phyloP scores from a whole-genome alignment of 306 rosid species.

The Crotalaria pallida region DNA sequence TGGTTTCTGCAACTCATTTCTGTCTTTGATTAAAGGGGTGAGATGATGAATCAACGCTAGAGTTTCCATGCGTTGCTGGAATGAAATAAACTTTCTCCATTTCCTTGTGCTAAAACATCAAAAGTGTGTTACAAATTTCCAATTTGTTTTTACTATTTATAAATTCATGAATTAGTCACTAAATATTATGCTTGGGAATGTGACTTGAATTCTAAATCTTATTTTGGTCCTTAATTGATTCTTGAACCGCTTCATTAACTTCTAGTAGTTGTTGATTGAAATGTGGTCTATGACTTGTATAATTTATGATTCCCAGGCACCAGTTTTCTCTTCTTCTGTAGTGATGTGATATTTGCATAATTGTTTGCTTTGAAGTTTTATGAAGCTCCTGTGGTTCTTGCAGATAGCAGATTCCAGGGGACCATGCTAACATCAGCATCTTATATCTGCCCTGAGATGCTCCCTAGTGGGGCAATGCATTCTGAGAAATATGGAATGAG shows the following conservation, averaged over 20 bases:
- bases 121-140: background rate
- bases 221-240: background rate
- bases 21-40: background rate
- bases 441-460: conserved; percentile 64
- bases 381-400: conserved; percentile 23
- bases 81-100: background rate
- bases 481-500: conserved; percentile 40
- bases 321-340: background rate
- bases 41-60: background rate
- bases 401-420: conserved; percentile 55
- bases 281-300: background rate
- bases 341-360: conserved; percentile 9
- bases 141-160: background rate
- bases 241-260: background rate
- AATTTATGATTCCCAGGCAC: background rate
- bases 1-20: background rate
- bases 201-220: background rate
- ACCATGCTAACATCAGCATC: conserved; percentile 41
- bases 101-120: background rate
- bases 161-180: background rate
- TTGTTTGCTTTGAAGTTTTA: background rate
- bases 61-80: background rate
- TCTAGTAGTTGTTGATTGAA: background rate
- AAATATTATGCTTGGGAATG: background rate
- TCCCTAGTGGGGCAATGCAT: conserved; percentile 35